Evolutionary conservation across 2,329 filamentous ascomycete species (phyloP).

Genomic region (Aschersonia sp.): DNA sequence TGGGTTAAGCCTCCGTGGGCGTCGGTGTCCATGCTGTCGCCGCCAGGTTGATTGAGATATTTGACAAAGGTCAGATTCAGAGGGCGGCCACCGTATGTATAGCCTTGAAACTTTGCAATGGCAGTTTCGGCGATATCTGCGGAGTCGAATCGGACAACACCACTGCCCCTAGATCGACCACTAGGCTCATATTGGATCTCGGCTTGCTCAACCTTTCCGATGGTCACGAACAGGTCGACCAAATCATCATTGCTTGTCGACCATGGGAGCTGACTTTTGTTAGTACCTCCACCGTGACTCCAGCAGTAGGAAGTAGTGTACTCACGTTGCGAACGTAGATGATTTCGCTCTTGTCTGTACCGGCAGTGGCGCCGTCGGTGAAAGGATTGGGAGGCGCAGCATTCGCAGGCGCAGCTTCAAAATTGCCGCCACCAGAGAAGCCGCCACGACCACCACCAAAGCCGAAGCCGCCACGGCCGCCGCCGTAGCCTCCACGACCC

Average conservation of each 20-base stretch:
- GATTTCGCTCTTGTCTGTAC: conserved; percentile 64
- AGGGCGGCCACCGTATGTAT: conserved; percentile 91
- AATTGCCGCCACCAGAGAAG: conserved; percentile 28
- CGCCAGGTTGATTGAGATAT: conserved; percentile 58
- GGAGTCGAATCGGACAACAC: conserved; percentile 87
- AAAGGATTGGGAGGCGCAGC: conserved; percentile 67
- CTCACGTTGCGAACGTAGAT: conserved; percentile 97
- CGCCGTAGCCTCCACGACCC: conserved; percentile 31
- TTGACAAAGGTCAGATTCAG: conserved; percentile 89
- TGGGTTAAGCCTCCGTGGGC: conserved; percentile 69
- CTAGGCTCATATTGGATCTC: conserved; percentile 98
- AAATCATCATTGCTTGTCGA: conserved; percentile 97
- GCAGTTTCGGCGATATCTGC: conserved; percentile 78
- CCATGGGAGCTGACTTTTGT: conserved; percentile 65
- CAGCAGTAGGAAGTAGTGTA: conserved; percentile 8
- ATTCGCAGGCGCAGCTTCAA: conserved; percentile 32
- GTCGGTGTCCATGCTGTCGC: conserved; percentile 72
- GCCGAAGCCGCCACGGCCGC: conserved; percentile 20
- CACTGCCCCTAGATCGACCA: conserved; percentile 84
- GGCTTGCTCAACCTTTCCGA: conserved; percentile 95
- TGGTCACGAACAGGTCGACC: conserved; percentile 91
- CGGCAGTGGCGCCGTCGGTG: conserved; percentile 80
- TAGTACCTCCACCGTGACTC: conserved; percentile 2
- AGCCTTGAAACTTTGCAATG: conserved; percentile 94
- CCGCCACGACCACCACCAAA: conserved; percentile 23